phyloP scores from a whole-genome alignment of 257 asterid genomes.

The Ehretia macrophylla region DNA sequence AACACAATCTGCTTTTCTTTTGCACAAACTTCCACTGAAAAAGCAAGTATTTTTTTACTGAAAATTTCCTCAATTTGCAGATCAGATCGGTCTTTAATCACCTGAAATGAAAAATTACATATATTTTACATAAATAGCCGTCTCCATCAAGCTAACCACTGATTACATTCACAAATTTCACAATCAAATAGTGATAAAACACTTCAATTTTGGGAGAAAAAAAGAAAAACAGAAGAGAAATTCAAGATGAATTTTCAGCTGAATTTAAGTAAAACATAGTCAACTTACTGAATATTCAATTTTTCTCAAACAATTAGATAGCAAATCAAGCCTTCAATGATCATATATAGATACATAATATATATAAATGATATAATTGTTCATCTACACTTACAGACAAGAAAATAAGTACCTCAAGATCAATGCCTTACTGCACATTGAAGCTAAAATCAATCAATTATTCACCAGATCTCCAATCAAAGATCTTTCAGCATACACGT shows the following conservation, averaged over 20 bases:
- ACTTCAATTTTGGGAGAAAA: not conserved
- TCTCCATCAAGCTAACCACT: constrained; percentile 1
- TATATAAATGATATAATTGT: not conserved
- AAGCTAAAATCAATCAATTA: constrained; percentile 7
- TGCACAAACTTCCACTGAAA: not conserved
- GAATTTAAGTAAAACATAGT: too few relatives aligned
- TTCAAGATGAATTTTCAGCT: too few relatives aligned
- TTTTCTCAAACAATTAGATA: not conserved
- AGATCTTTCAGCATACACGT: constrained; percentile 8
- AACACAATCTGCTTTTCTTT: not conserved
- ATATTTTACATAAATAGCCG: not conserved
- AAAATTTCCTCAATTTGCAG: constrained; percentile 17
- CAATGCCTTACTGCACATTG: constrained; percentile 1
- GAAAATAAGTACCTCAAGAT: constrained; percentile 33
- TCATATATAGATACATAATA: not conserved
- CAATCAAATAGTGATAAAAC: not conserved
- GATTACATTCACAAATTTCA: constrained; percentile 6
- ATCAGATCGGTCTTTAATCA: constrained; percentile 34
- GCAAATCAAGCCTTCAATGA: not conserved
- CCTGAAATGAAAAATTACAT: constrained; percentile 1
- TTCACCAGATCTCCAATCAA: constrained; percentile 22
- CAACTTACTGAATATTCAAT: not conserved
- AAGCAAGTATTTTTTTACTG: not conserved
- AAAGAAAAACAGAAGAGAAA: not conserved
- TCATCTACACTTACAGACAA: not conserved